Evolutionary conservation across 2,329 filamentous ascomycete genomes (phyloP).

Genomic region (Phialemonium atrogriseum): DNA sequence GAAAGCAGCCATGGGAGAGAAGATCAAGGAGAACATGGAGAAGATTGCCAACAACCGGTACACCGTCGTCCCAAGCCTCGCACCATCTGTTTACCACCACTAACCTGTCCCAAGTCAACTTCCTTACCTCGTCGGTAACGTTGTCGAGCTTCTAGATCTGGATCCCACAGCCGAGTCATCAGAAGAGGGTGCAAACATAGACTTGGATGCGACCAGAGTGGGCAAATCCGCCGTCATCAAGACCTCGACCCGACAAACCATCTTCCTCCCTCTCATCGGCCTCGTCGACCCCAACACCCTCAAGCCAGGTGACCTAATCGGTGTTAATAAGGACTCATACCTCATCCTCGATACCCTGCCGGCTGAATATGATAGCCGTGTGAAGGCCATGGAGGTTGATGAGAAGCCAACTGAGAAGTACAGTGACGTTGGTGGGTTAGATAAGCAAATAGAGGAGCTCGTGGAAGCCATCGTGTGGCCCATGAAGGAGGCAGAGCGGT

Average conservation of each 20-base stretch:
- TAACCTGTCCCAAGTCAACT: constrained; percentile 61
- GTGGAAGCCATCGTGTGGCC: constrained; percentile 99
- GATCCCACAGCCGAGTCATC: constrained; percentile 93
- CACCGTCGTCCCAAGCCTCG: too few species aligned
- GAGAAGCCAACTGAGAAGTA: constrained; percentile 99
- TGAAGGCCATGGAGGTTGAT: constrained; percentile 99
- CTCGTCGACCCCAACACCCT: constrained; percentile 92
- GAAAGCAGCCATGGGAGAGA: constrained; percentile 92
- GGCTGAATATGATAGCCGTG: constrained; percentile 95
- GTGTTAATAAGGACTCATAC: constrained; percentile 98
- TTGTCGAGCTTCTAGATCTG: constrained; percentile 92
- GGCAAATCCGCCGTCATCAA: constrained; percentile 99
- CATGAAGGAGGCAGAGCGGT: constrained; percentile 98
- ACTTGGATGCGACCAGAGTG: constrained; percentile 90
- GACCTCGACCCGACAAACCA: constrained; percentile 95
- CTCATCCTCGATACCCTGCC: constrained; percentile 93
- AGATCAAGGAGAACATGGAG: constrained; percentile 98
- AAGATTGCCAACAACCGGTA: constrained; percentile 99
- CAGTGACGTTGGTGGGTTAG: constrained; percentile 90
- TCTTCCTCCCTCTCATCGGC: constrained; percentile 94
- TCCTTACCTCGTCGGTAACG: constrained; percentile 96
- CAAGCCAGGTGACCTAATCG: constrained; percentile 93
- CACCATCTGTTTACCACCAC: too few species aligned
- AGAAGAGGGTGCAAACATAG: constrained; percentile 97
- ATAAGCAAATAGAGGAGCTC: constrained; percentile 98